Evolutionary conservation across 1,284 basidiomycete genomes (phyloP).

Genomic region (Ceratobasidium theobromae): DNA sequence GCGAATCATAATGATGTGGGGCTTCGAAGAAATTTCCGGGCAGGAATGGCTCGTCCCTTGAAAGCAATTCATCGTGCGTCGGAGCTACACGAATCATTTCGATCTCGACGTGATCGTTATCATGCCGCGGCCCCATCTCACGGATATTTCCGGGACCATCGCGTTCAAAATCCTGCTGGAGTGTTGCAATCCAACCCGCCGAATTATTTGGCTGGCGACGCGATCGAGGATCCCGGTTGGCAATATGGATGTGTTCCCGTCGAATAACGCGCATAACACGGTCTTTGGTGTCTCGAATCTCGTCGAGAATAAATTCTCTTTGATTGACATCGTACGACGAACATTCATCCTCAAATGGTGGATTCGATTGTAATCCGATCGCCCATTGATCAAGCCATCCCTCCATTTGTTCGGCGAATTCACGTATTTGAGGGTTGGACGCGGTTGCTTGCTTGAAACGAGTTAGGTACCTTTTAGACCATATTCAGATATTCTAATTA

Average conservation of each 20-base stretch:
- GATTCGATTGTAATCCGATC: constrained; percentile 43
- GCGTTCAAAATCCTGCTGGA: constrained; percentile 49
- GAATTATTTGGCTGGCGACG: constrained; percentile 31
- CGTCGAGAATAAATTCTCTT: constrained; percentile 46
- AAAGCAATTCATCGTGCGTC: constrained; percentile 61
- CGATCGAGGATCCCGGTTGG: neutral
- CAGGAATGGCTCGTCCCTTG: constrained; percentile 51
- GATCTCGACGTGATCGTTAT: constrained; percentile 65
- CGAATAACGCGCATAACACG: constrained; percentile 52
- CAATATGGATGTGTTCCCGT: constrained; percentile 42
- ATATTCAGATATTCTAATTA: no score
- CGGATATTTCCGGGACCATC: constrained; percentile 59
- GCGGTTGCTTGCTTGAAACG: constrained; percentile 60
- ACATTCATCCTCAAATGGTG: constrained; percentile 46
- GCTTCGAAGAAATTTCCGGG: constrained; percentile 59
- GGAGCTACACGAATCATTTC: constrained; percentile 60
- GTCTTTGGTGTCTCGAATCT: constrained; percentile 47
- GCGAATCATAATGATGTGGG: constrained; percentile 57
- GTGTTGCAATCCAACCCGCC: constrained; percentile 40
- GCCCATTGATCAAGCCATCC: constrained; percentile 55
- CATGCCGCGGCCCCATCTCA: constrained; percentile 57
- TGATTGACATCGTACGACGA: constrained; percentile 38
- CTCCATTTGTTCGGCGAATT: constrained; percentile 49
- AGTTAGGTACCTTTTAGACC: constrained; percentile 53
- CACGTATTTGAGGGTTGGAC: constrained; percentile 50